These are phyloP conservation scores for Suhomyces kunorum DNA, from an alignment of 1,139 yeast species.

Conservation along the genomic window DNA sequence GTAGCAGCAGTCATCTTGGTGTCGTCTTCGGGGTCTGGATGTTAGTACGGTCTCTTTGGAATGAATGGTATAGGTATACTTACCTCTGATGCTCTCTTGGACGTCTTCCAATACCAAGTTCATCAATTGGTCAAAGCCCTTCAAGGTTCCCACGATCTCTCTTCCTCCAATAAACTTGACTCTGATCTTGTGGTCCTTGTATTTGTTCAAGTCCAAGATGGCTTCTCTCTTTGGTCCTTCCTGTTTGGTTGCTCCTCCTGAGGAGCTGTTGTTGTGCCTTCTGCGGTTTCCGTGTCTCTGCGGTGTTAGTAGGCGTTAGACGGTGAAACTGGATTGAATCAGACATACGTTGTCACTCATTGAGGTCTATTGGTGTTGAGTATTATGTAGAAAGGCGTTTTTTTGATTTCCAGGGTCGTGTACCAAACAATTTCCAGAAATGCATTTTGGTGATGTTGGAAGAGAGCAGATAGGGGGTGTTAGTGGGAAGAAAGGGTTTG, in stretches of 20 bases:
- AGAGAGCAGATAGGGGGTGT: too few species aligned
- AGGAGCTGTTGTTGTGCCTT: slow-evolving; percentile 25
- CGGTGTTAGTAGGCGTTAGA: slow-evolving; percentile 7
- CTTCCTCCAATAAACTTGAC: slow-evolving; percentile 91
- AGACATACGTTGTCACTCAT: slow-evolving; percentile 19
- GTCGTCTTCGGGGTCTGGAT: slow-evolving; percentile 62
- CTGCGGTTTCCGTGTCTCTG: slow-evolving; percentile 21
- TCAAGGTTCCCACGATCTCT: slow-evolving; percentile 70
- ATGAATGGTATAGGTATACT: slow-evolving; percentile 22
- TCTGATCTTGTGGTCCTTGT: slow-evolving; percentile 69
- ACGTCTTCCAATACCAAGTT: slow-evolving; percentile 88
- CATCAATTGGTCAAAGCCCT: slow-evolving; percentile 92
- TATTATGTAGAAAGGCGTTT: slow-evolving; percentile 1
- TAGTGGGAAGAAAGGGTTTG: too few species aligned
- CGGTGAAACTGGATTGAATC: neutral
- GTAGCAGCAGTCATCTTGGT: slow-evolving; percentile 50
- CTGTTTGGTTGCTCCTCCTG: slow-evolving; percentile 41
- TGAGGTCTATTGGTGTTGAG: neutral
- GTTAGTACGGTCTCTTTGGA: slow-evolving; percentile 29
- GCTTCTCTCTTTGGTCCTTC: slow-evolving; percentile 90
- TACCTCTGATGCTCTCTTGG: slow-evolving; percentile 63
- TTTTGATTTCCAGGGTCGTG: slow-evolving; percentile 5
- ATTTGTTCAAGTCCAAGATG: slow-evolving; percentile 76
- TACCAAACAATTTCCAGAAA: neutral
- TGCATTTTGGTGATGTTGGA: too few species aligned